phyloP scores from a whole-genome alignment of 306 rosid genomes.

The Styphnolobium japonicum region DNA sequence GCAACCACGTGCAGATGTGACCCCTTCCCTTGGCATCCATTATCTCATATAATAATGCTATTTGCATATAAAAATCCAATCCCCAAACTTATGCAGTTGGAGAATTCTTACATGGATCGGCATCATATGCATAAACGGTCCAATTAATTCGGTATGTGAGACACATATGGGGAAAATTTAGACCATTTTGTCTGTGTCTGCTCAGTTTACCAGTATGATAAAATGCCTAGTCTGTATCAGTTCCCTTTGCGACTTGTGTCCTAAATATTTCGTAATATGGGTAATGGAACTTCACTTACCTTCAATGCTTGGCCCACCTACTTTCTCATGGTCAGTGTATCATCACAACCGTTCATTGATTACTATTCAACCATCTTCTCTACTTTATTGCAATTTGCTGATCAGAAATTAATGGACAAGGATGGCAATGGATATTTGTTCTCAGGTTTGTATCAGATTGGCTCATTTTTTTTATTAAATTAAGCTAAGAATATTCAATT shows the following conservation, averaged over 20 bases:
- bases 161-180: not conserved
- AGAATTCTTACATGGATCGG: not conserved
- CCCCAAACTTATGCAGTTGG: too few relatives aligned
- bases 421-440: conserved; percentile 24
- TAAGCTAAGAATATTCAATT: conserved; percentile 6
- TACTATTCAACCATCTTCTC: not conserved
- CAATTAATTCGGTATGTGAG: not conserved
- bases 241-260: conserved; percentile 3
- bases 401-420: conserved; percentile 11
- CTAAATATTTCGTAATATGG: not conserved
- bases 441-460: conserved; percentile 30
- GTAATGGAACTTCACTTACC: conserved; percentile 22
- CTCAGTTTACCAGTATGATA: not conserved
- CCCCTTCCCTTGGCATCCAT: conserved; percentile 52
- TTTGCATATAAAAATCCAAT: too few relatives aligned
- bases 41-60: conserved; percentile 36
- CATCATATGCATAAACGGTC: not conserved
- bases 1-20: conserved; percentile 95
- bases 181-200: not conserved
- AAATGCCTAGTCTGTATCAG: not conserved
- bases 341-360: conserved; percentile 17
- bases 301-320: conserved; percentile 18
- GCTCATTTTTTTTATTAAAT: not conserved
- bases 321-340: conserved; percentile 15
- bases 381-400: conserved; percentile 1